A percentile compares a stretch with the other conserved stretches of the same genome.
Conservation (phyloP, 78 protist species). For the Monocercomonoides exilis region DNA sequence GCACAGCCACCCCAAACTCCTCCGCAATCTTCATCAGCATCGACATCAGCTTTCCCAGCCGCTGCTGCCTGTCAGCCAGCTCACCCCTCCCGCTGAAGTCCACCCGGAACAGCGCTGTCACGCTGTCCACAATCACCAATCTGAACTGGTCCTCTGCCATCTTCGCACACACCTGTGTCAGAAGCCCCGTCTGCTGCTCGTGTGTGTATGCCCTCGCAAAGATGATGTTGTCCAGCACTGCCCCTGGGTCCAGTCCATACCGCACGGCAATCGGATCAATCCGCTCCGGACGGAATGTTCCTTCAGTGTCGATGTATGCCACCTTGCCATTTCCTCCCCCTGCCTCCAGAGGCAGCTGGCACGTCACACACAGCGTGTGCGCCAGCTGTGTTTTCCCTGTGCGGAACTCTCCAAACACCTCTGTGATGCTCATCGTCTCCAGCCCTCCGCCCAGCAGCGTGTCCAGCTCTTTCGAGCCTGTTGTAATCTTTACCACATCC, state of each 20-base stretch:
- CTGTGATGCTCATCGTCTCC: slow-evolving; percentile 33
- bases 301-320: slow-evolving; percentile 48
- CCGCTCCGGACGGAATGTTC: slow-evolving; percentile 38
- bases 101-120: slow-evolving; percentile 41
- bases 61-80: slow-evolving; percentile 38
- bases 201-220: slow-evolving; percentile 29
- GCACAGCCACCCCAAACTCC: slow-evolving; percentile 36
- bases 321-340: slow-evolving; percentile 40
- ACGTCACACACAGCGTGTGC: slow-evolving; percentile 23
- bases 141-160: slow-evolving; percentile 20
- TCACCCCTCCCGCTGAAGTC: slow-evolving; percentile 48
- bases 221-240: slow-evolving; percentile 21
- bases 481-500: neutral
- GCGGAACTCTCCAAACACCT: slow-evolving; percentile 46
- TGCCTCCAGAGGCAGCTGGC: neutral
- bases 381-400: slow-evolving; percentile 37
- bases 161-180: neutral
- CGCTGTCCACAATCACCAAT: slow-evolving; percentile 19
- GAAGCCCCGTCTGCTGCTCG: slow-evolving; percentile 11
- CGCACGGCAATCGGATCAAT: slow-evolving; percentile 33
- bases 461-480: slow-evolving; percentile 24
- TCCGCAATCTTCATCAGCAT: slow-evolving; percentile 32
- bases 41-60: slow-evolving; percentile 23
- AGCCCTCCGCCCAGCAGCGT: slow-evolving; percentile 33
- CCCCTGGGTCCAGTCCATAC: neutral